These are phyloP conservation scores for Arthonia radiata DNA, from an alignment of 495 filamentous ascomycete genomes.

Conservation along the genomic window DNA sequence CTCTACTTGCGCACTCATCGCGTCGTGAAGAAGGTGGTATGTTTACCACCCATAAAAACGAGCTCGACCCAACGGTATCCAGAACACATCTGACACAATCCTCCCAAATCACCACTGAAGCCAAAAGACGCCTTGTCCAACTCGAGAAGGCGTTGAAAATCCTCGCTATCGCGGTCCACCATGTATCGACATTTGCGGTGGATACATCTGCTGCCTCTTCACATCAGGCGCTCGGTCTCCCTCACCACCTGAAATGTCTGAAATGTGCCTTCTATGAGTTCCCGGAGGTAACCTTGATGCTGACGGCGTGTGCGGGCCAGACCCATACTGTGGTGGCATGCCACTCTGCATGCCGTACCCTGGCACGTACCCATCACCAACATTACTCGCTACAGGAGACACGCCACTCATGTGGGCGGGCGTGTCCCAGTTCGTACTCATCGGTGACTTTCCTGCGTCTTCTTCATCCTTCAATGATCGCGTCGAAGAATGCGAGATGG, in stretches of 20 bases:
- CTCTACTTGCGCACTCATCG: no score
- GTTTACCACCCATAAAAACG: no score
- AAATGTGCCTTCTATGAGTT: conserved; percentile 35
- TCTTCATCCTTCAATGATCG: conserved; percentile 59
- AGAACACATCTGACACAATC: no score
- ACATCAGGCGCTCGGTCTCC: conserved; percentile 25
- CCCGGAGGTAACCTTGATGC: conserved; percentile 3
- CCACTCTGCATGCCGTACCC: neutral
- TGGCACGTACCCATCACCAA: conserved; percentile 17
- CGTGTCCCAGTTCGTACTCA: conserved; percentile 25
- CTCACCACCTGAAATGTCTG: conserved; percentile 33
- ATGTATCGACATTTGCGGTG: no score
- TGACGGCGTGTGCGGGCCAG: conserved; percentile 5
- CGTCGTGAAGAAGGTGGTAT: no score
- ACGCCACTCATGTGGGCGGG: conserved; percentile 15
- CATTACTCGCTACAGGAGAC: conserved; percentile 11
- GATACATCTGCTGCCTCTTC: conserved; percentile 41
- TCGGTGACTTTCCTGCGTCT: conserved; percentile 52
- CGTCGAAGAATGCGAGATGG: conserved; percentile 26
- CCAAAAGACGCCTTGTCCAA: no score
- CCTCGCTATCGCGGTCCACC: no score
- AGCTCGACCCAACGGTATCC: no score
- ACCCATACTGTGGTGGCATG: conserved; percentile 1
- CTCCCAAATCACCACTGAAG: no score
- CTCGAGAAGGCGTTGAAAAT: no score